phyloP scores from a whole-genome alignment of 176 grass and related monocot species.

The Canna indica region DNA sequence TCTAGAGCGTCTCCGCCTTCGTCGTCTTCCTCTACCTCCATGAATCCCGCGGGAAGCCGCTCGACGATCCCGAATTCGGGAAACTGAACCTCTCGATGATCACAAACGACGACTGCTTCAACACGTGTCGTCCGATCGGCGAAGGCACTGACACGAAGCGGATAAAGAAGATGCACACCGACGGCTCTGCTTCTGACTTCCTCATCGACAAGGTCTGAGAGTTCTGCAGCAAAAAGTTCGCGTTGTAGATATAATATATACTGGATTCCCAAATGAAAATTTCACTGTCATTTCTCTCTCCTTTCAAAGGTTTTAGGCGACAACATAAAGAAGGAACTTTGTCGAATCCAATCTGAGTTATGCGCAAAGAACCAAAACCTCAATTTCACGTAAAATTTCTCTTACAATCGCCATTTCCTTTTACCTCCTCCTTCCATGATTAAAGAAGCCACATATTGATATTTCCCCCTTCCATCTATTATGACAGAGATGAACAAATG shows the following conservation, averaged over 20 bases:
- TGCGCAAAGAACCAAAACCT: constrained; percentile 51
- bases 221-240: too few species aligned
- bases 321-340: too few species aligned
- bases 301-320: constrained; percentile 50
- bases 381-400: constrained; percentile 55
- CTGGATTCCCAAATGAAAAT: not conserved
- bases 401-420: not conserved
- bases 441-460: too few species aligned
- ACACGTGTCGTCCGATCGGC: constrained; percentile 26
- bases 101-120: too few species aligned
- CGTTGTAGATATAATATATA: too few species aligned
- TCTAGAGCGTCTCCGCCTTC: too few species aligned
- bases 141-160: constrained; percentile 38
- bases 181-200: constrained; percentile 24
- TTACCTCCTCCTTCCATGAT: not conserved
- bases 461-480: too few species aligned
- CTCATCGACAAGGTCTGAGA: too few species aligned
- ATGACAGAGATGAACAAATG: constrained; percentile 53
- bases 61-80: too few species aligned
- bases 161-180: constrained; percentile 37
- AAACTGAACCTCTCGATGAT: too few species aligned
- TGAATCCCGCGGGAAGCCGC: too few species aligned
- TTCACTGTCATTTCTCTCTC: not conserved
- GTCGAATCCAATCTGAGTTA: constrained; percentile 66
- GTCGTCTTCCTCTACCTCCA: too few species aligned